Base-by-base conservation (phyloP, 495 filamentous ascomycete species). In the Penicillium canescens region DNA sequence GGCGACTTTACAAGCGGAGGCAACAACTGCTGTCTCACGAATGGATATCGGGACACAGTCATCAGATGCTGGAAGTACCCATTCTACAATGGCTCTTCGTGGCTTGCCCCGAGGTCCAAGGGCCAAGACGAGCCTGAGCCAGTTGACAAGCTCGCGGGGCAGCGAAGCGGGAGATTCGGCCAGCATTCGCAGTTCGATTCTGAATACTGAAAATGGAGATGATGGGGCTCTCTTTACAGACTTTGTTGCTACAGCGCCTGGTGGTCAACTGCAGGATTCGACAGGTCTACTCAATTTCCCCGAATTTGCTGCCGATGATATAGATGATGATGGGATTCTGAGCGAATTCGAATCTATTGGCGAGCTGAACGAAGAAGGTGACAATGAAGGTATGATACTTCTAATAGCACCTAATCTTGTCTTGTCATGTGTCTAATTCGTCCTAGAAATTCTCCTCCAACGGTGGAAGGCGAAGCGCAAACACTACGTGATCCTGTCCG, bases 401-500 rank as follows among this genome's bases (percentile, higher is more conserved):
- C 6, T 8, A 23, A 20, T 8, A 18, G 18, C 18, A 18, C 18
- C 18, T 18, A 9, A 9, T 20, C 52, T 10, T 23, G 11, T 11
- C 21, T 1, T 28, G 20, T 26, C 60, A 60, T 55, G 24, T 33
- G 26, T 13, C 46, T 61, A 13, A 61, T 21, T 11, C 0, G 12
- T 20, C 3, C 61, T 75, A 81, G 88, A 89, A 41, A 60, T 86
- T 40, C 75, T 92, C 33, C 73, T 95, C 40, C 68, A 77, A 21
- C 76, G 83, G 52, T 96, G 89, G 90, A 91, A 90, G 66, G 80
- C 87, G 18, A 95, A 96, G 67, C 77, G 90, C 55, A 99, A 99
- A 67, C 94, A 99, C 69, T 99, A 94, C 65, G 78, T 99, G 59
- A 96, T 99, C 61, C 76, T 99, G 0, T 97, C 95, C 2, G 91